Percentiles rank a stretch among this genome's conserved stretches.
These are phyloP conservation scores for Aspergillus fischeri DNA, from an alignment of 2,329 filamentous ascomycete species.

Conservation along the genomic window DNA sequence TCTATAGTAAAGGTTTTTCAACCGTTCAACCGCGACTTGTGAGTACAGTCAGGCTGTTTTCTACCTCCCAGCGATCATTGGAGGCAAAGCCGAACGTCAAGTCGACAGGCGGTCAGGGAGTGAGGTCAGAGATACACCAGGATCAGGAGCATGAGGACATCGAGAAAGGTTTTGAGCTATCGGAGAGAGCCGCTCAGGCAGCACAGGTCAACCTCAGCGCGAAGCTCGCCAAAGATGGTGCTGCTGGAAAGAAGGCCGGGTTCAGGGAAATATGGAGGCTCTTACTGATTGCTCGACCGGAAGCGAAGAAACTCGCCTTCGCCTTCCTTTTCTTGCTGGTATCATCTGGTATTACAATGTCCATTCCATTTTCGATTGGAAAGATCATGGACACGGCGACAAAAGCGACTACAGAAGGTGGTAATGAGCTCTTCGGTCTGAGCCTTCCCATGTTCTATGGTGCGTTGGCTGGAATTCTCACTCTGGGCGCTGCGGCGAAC, in stretches of 20 bases:
- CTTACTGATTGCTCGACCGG: constrained; percentile 82
- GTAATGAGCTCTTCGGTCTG: constrained; percentile 71
- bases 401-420: constrained; percentile 62
- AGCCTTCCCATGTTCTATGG: constrained; percentile 84
- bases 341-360: constrained; percentile 91
- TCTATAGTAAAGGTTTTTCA: constrained; percentile 3
- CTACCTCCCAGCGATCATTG: constrained; percentile 22
- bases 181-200: constrained; percentile 80
- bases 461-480: constrained; percentile 70
- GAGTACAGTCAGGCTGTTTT: constrained; percentile 24
- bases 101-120: constrained; percentile 13
- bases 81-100: constrained; percentile 20
- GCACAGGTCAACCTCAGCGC: constrained; percentile 87
- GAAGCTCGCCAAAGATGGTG: constrained; percentile 76
- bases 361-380: constrained; percentile 92
- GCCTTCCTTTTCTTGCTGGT: constrained; percentile 84
- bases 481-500: constrained; percentile 81
- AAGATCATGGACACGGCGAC: constrained; percentile 92
- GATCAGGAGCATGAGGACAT: constrained; percentile 50
- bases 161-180: constrained; percentile 62
- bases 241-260: constrained; percentile 53
- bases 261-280: constrained; percentile 77
- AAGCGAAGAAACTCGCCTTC: constrained; percentile 69
- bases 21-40: constrained; percentile 13
- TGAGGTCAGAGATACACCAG: constrained; percentile 31